Evolutionary conservation across 148 eudicot species (phyloP).

Genomic region (Pharnaceum exiguum): DNA sequence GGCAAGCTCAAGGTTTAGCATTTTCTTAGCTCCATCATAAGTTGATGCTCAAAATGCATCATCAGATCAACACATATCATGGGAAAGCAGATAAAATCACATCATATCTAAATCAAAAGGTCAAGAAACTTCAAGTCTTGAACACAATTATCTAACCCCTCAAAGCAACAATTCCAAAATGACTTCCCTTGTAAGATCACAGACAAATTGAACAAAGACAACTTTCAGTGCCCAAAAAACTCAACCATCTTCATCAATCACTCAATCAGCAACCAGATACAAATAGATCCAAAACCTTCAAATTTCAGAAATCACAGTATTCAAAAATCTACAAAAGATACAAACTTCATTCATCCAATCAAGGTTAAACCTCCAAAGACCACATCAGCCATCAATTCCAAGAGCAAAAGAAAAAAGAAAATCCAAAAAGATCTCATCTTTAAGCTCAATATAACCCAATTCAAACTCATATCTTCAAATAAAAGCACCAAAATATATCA

Average conservation of each 20-base stretch:
- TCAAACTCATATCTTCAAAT: too few relatives aligned
- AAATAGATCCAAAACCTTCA: too few relatives aligned
- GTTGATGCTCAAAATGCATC: not conserved
- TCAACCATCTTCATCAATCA: not conserved
- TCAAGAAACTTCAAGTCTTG: constrained; percentile 2
- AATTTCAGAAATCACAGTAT: too few relatives aligned
- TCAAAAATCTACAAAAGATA: too few relatives aligned
- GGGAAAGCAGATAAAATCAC: not conserved
- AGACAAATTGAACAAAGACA: not conserved
- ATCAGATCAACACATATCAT: not conserved
- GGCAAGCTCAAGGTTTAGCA: not conserved
- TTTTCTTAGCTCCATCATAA: not conserved
- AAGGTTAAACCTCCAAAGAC: too few relatives aligned
- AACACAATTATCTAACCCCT: not conserved
- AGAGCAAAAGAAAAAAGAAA: too few relatives aligned
- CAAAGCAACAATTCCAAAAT: not conserved
- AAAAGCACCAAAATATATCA: too few relatives aligned
- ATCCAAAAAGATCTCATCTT: too few relatives aligned
- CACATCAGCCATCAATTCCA: too few relatives aligned
- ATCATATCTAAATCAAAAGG: constrained; percentile 7
- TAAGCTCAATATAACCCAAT: too few relatives aligned
- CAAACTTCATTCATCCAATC: too few relatives aligned
- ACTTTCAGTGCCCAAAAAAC: not conserved
- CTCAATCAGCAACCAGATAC: too few relatives aligned
- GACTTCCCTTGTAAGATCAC: constrained; percentile 3